These are phyloP conservation scores for Macadamia tetraphylla DNA, from an alignment of 164 flowering plant genomes.

Conservation along the genomic window DNA sequence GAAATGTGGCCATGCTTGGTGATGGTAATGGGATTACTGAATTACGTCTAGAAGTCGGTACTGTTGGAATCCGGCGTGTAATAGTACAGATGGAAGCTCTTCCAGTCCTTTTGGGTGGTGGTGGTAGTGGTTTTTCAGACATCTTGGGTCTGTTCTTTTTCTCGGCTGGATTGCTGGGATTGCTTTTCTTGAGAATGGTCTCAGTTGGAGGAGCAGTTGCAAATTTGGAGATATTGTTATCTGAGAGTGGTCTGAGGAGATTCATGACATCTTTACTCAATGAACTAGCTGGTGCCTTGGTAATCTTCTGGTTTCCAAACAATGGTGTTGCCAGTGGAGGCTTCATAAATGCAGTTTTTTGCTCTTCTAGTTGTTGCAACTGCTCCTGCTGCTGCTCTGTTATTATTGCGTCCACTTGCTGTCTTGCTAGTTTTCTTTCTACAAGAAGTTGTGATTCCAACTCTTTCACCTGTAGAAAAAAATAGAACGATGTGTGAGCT, in stretches of 20 bases:
- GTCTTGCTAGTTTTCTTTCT: constrained; percentile 87
- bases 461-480: constrained; percentile 70
- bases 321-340: constrained; percentile 41
- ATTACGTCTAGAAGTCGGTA: constrained; percentile 53
- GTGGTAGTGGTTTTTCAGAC: constrained; percentile 20
- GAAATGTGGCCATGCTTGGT: constrained; percentile 17
- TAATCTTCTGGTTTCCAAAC: constrained; percentile 31
- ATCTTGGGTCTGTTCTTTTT: constrained; percentile 76
- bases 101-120: constrained; percentile 44
- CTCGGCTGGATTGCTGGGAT: constrained; percentile 25
- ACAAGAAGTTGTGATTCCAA: constrained; percentile 74
- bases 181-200: constrained; percentile 24
- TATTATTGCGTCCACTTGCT: constrained; percentile 78
- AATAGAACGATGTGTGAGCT: not conserved
- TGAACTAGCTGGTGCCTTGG: constrained; percentile 21
- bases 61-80: constrained; percentile 24
- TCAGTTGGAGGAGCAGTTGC: constrained; percentile 24
- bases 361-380: constrained; percentile 25
- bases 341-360: constrained; percentile 26
- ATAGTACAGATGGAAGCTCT: constrained; percentile 63
- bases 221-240: constrained; percentile 30
- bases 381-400: constrained; percentile 55
- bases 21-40: constrained; percentile 69
- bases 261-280: constrained; percentile 29
- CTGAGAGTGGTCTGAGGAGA: constrained; percentile 32